Evolutionary conservation across 306 rosid species (phyloP), one percentile per base, ranked within the genome.

Genomic region (Castanopsis chinensis): DNA sequence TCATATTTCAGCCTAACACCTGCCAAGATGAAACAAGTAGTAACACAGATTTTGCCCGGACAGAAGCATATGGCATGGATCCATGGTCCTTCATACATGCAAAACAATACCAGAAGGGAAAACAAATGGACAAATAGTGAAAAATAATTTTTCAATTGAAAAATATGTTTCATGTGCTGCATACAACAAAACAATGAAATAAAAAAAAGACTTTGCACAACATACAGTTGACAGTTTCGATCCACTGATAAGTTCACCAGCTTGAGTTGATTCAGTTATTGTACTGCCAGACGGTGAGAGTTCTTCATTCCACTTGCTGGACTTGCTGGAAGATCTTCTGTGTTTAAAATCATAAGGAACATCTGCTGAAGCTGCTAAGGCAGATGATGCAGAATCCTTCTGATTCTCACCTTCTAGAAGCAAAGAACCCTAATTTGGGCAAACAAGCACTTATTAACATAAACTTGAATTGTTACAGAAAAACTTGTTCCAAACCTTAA

Each of bases 251-350:
- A 93, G 87, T 84, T 95, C 99, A 81, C 99, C 92, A 43, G 90
- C 96, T 77, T 84, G 93, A 72, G 91, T 91, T 86, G 98, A 88
- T 81, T 92, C 99, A 64, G 96, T 89, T 74, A 93, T 79, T 76
- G 87, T 74, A 82, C 98, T 87, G 84, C 93, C 88, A 83, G 91
- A 79, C 23, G 91, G 88, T 77, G 97, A 90, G 76, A 86, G 83
- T 84, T 96, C 99, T 57, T 89, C 99, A 55, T 87, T 96, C 96
- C 97, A 87, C 78, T 87, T 90, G 87, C 94, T 89, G 79, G 92
- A 87, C 78, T 87, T 90, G 87, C 94, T 89, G 77, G 92, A 86
- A 60, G 97, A 91, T 87, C 97, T 90, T 86, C 81, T 89, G 80
- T 94, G 97, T 77, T 86, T 91, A 70, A 76, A 79, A 61, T 91